Conservation (phyloP, 192 early-diverging fungal genomes). For the Coemansia sp. region DNA sequence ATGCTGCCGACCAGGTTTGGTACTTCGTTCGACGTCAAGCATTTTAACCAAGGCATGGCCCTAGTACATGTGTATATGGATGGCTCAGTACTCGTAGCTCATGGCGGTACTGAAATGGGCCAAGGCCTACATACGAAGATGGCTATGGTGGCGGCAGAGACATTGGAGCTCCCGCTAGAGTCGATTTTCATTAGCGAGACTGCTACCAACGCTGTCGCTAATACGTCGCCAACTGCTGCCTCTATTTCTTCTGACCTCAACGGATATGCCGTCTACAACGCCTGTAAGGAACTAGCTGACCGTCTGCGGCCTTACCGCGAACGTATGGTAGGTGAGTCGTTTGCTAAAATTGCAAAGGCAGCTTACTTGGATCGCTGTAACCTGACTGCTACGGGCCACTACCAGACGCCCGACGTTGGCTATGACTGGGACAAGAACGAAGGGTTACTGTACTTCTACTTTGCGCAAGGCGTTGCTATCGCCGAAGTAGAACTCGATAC, state of each 20-base stretch:
- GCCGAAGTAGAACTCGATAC: conserved; percentile 87
- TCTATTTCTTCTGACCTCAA: conserved; percentile 81
- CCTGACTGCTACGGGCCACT: conserved; percentile 83
- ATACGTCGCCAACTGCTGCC: conserved; percentile 81
- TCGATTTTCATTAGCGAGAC: conserved; percentile 74
- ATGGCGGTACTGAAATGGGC: conserved; percentile 92
- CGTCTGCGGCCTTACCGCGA: conserved; percentile 75
- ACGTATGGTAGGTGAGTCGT: conserved; percentile 52
- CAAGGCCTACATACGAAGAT: conserved; percentile 92
- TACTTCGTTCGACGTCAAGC: conserved; percentile 74
- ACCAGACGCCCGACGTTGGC: conserved; percentile 78
- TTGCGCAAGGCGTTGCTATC: conserved; percentile 79
- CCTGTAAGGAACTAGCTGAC: conserved; percentile 72
- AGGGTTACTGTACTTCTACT: conserved; percentile 79
- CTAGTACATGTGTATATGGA: conserved; percentile 86
- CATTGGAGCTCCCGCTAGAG: conserved; percentile 70
- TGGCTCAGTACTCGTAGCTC: conserved; percentile 79
- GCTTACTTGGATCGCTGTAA: conserved; percentile 82
- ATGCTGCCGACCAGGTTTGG: conserved; percentile 86
- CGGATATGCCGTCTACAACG: conserved; percentile 78
- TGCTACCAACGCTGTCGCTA: conserved; percentile 75
- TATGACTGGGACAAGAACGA: conserved; percentile 73
- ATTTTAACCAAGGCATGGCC: conserved; percentile 83
- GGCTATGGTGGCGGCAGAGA: conserved; percentile 83
- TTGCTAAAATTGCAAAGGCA: conserved; percentile 58